phyloP scores from a whole-genome alignment of 805 yeast genomes.

The Jamesozyma jinghongensis region DNA sequence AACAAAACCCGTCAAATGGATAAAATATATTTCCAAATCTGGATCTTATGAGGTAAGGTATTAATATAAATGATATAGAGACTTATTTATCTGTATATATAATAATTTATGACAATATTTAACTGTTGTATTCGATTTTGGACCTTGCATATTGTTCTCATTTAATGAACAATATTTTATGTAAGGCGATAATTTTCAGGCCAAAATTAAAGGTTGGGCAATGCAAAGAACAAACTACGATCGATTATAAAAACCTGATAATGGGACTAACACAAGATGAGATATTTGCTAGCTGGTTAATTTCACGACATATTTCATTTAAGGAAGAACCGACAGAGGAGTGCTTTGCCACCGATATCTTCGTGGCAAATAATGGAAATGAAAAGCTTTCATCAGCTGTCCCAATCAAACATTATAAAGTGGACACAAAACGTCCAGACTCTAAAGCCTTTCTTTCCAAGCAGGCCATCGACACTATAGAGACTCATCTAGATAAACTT shows the following conservation, averaged over 20 bases:
- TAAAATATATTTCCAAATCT: constrained; percentile 63
- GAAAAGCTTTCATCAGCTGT: neutral
- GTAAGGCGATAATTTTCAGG: no score
- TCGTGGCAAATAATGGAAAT: constrained; percentile 1
- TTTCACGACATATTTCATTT: constrained; percentile 7
- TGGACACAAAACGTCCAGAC: neutral
- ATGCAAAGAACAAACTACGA: no score
- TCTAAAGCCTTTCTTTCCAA: neutral
- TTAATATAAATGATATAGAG: constrained; percentile 19
- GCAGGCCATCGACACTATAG: constrained; percentile 3
- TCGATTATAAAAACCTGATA: no score
- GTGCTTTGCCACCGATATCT: constrained; percentile 7
- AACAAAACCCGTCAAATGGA: constrained; percentile 71
- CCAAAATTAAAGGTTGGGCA: no score
- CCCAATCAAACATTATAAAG: constrained; percentile 1
- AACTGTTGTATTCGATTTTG: no score
- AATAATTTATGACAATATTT: neutral
- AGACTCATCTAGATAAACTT: constrained; percentile 5
- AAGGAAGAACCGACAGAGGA: constrained; percentile 4
- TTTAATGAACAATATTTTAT: no score
- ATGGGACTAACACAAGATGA: constrained; percentile 1
- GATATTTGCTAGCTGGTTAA: constrained; percentile 8
- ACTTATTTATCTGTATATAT: neutral
- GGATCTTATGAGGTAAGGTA: constrained; percentile 78
- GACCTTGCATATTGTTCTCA: no score